Evolutionary conservation across 2,329 filamentous ascomycete species (phyloP).

Genomic region (Paecilomyces sp.): DNA sequence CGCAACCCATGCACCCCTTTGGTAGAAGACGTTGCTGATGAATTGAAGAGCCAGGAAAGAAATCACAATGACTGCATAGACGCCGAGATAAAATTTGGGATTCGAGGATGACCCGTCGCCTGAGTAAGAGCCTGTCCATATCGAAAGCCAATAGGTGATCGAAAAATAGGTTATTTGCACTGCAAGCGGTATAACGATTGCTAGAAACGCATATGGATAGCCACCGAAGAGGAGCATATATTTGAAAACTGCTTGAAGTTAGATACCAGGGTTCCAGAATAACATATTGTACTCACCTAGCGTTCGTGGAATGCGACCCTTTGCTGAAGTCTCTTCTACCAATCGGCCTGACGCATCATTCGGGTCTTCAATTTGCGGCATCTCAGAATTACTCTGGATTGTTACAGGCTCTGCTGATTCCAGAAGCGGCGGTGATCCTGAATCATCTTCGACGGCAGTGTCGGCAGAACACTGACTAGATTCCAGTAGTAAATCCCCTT

Average conservation of each 20-base stretch:
- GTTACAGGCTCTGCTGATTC: neutral
- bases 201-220: conserved; percentile 12
- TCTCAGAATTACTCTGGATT: neutral
- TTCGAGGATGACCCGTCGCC: conserved; percentile 10
- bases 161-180: conserved; percentile 19
- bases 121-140: conserved; percentile 19
- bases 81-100: conserved; percentile 43
- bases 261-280: conserved; percentile 13
- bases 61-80: conserved; percentile 44
- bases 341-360: conserved; percentile 5
- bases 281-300: conserved; percentile 10
- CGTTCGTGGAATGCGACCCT: conserved; percentile 16
- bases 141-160: conserved; percentile 22
- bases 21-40: conserved; percentile 34
- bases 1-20: conserved; percentile 52
- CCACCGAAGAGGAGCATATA: conserved; percentile 21
- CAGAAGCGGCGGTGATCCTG: neutral
- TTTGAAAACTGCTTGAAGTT: conserved; percentile 10
- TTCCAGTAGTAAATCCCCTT: conserved; percentile 1
- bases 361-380: conserved; percentile 3
- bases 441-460: neutral
- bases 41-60: conserved; percentile 18
- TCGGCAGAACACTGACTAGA: neutral
- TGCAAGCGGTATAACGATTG: conserved; percentile 12
- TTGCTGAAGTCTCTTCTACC: conserved; percentile 15